Base-by-base conservation (phyloP, 2,329 filamentous ascomycete species). In the Plectosphaerella cucumerina region DNA sequence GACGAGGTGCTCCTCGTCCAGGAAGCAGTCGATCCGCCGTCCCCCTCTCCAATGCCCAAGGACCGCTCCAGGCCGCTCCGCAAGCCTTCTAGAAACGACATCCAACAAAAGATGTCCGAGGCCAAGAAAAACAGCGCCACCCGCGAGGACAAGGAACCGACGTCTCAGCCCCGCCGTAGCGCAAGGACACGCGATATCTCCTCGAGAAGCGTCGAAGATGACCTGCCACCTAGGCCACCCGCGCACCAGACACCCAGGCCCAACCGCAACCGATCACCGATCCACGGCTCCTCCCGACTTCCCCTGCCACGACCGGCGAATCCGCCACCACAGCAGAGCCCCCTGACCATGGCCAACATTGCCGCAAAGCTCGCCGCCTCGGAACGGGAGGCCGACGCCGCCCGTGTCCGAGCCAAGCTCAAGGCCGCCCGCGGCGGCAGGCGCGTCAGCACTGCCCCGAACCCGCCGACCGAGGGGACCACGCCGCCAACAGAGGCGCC, bases 281-380 rank as follows among this genome's bases (percentile, higher is more conserved):
- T 46, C 51, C 61, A 57, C 50, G 62, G 60, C 15, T 61, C 65
- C 52, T 66, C 66, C 3, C 62, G 67, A 22, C 60, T 67, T 2
- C 61, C 64, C 6, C 57, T 73, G n/a, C 64, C 70, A 43, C 62
- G 68, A 53, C 60, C 65, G 51, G 50, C 65, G 2, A 70, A 71
- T 21, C 70, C 70, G 4, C 61, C 64, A 1, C 67, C 71, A 5
- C 75, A 78, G 46, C 80, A 83, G 55, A 81, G 76, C 23, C 81
- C 81, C 0, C 64, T 85, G 4, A 83, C 77, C 18, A 83, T 84
- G 75, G 78, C 80, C 9, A 76, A 71, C 33, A 86, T 86, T 54
- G 78, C 80, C 0, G 81, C 81, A 23, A 86, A 86, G 64, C 71
- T 86, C 0, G 83, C 81, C 1, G 82, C 83, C 2, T 81, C 82